These are phyloP conservation scores for Cenchrus fungigraminus DNA, from an alignment of 176 grass and related monocot species.

Conservation along the genomic window DNA sequence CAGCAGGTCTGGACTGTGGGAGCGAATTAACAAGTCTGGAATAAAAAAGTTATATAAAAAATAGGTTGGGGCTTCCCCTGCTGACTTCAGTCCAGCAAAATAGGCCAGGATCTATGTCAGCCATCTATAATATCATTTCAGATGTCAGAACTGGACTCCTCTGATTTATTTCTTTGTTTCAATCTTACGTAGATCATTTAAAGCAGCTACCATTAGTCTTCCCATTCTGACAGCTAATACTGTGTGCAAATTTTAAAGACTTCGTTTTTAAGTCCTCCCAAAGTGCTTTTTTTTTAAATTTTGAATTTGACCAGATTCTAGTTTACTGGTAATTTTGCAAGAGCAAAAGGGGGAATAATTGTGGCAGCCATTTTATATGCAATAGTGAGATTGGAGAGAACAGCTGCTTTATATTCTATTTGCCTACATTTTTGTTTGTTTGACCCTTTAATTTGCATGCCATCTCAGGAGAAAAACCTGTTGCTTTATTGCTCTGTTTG, in stretches of 20 bases:
- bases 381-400: too few relatives aligned
- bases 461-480: constrained; percentile 68
- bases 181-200: background rate
- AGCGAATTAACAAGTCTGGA: too few relatives aligned
- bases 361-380: too few relatives aligned
- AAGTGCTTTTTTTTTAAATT: background rate
- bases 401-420: background rate
- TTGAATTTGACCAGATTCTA: background rate
- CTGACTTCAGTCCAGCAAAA: too few relatives aligned
- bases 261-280: background rate
- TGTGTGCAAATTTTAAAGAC: background rate
- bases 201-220: background rate
- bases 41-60: too few relatives aligned
- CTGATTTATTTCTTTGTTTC: background rate
- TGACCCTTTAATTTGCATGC: constrained; percentile 25
- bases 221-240: background rate
- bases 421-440: background rate
- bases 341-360: background rate
- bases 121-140: background rate
- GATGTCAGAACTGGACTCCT: background rate
- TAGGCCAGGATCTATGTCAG: background rate
- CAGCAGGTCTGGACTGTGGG: too few relatives aligned
- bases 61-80: too few relatives aligned
- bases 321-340: background rate
- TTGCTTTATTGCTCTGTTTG: constrained; percentile 88